Conservation (phyloP, 73 alveolate species). For the Diophrys sp. region DNA sequence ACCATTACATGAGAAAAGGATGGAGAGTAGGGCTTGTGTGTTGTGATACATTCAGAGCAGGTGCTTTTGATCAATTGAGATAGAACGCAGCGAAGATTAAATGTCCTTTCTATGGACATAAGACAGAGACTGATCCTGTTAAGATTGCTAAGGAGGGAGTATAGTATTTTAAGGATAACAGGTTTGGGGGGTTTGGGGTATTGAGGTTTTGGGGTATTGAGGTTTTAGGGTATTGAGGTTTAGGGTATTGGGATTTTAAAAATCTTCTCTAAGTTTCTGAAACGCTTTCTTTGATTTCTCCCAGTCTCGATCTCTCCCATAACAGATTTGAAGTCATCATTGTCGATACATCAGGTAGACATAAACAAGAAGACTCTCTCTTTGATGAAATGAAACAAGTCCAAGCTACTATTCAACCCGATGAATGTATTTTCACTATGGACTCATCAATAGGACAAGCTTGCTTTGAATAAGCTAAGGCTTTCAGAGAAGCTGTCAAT, state of each 20-base stretch:
- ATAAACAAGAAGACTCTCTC: constrained; percentile 97
- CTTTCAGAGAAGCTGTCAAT: constrained; percentile 96
- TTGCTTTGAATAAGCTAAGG: constrained; percentile 91
- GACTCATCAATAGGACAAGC: constrained; percentile 96
- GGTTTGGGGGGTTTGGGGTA: too few species aligned
- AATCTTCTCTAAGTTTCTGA: too few species aligned
- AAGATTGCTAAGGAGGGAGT: constrained; percentile 98
- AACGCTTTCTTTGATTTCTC: too few species aligned
- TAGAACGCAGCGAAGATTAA: constrained; percentile 97
- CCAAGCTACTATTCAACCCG: constrained; percentile 93
- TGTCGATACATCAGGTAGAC: constrained; percentile 99
- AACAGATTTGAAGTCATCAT: constrained; percentile 96
- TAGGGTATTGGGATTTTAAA: too few species aligned
- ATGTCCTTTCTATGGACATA: constrained; percentile 86
- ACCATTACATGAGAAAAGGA: constrained; percentile 95
- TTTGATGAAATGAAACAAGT: constrained; percentile 99
- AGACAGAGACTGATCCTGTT: constrained; percentile 99
- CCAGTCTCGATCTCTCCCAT: too few species aligned
- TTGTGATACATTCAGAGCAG: constrained; percentile 99
- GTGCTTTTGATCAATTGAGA: constrained; percentile 99
- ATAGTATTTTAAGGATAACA: constrained; percentile 79
- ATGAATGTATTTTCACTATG: constrained; percentile 96
- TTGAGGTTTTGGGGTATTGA: too few species aligned
- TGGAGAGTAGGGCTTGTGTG: constrained; percentile 96
- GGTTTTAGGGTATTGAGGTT: too few species aligned